Percentiles rank a stretch among this genome's conserved stretches.
Evolutionary conservation across 1,284 basidiomycete species (phyloP).

Genomic region (Boletus hoseneyae): DNA sequence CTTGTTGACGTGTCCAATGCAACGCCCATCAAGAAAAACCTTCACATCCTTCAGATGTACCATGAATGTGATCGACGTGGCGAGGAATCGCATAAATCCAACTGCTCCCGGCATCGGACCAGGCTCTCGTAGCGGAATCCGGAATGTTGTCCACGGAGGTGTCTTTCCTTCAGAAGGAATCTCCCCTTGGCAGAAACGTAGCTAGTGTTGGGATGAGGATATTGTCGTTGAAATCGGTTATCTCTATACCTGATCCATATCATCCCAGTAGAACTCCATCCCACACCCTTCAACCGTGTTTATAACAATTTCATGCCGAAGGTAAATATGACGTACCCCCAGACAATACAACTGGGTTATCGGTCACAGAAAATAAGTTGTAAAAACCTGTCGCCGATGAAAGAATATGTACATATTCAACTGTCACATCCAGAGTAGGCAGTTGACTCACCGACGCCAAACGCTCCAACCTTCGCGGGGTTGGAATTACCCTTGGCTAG

Average conservation of each 20-base stretch:
- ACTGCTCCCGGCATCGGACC: constrained; percentile 76
- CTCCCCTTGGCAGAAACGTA: neutral
- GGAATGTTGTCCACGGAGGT: constrained; percentile 84
- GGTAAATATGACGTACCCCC: neutral
- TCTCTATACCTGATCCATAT: neutral
- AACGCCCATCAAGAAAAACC: constrained; percentile 73
- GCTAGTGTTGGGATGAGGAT: neutral
- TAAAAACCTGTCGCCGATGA: constrained; percentile 3
- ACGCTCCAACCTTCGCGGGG: constrained; percentile 51
- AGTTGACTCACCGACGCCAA: constrained; percentile 69
- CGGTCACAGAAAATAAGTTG: constrained; percentile 9
- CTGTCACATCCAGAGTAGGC: neutral
- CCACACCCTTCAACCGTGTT: constrained; percentile 34
- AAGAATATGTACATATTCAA: neutral
- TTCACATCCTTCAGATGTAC: constrained; percentile 72
- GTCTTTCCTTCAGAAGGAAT: neutral
- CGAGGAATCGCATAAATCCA: constrained; percentile 84
- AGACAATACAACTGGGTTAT: neutral
- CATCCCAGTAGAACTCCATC: constrained; percentile 70
- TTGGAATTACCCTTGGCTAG: constrained; percentile 76
- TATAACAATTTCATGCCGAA: neutral
- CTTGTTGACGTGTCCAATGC: constrained; percentile 74
- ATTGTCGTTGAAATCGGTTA: no score
- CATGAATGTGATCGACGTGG: constrained; percentile 94
- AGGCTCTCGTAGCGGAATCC: constrained; percentile 82